These are phyloP conservation scores for Talaromyces sp. DNA, from an alignment of 2,329 filamentous ascomycete species.

Conservation along the genomic window DNA sequence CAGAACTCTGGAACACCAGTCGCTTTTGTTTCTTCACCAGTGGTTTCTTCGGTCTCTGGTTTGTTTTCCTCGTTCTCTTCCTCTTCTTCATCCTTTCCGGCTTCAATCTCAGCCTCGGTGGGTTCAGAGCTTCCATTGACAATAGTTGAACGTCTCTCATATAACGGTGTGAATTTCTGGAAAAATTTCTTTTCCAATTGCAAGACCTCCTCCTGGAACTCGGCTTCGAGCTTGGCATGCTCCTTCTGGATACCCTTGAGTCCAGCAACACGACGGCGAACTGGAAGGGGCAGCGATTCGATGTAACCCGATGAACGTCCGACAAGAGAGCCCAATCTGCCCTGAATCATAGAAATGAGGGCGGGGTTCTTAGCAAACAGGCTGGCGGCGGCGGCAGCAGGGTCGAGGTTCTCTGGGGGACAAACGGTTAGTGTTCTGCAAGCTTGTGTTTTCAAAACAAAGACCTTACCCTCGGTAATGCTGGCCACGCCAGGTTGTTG, in stretches of 20 bases:
- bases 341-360: conserved; percentile 95
- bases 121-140: conserved; percentile 84
- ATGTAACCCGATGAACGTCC: conserved; percentile 96
- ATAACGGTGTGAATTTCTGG: conserved; percentile 94
- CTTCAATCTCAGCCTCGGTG: conserved; percentile 77
- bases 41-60: conserved; percentile 42
- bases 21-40: conserved; percentile 41
- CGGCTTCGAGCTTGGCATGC: conserved; percentile 94
- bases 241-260: conserved; percentile 98
- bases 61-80: conserved; percentile 55
- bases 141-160: conserved; percentile 89
- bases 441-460: not conserved
- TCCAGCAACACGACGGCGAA: conserved; percentile 88
- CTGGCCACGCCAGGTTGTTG: conserved; percentile 90
- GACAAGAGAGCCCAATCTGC: conserved; percentile 86
- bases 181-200: conserved; percentile 99
- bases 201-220: conserved; percentile 97
- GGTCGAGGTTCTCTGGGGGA: conserved; percentile 77
- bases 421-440: conserved; percentile 11
- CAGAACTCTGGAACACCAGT: conserved; percentile 97
- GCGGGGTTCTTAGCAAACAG: conserved; percentile 95
- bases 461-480: conserved; percentile 86
- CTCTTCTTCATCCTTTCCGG: conserved; percentile 74
- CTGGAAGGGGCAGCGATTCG: conserved; percentile 82
- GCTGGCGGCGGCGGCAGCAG: conserved; percentile 69